phyloP scores from a whole-genome alignment of 192 early-diverging fungal genomes.

The Coemansia sp. region DNA sequence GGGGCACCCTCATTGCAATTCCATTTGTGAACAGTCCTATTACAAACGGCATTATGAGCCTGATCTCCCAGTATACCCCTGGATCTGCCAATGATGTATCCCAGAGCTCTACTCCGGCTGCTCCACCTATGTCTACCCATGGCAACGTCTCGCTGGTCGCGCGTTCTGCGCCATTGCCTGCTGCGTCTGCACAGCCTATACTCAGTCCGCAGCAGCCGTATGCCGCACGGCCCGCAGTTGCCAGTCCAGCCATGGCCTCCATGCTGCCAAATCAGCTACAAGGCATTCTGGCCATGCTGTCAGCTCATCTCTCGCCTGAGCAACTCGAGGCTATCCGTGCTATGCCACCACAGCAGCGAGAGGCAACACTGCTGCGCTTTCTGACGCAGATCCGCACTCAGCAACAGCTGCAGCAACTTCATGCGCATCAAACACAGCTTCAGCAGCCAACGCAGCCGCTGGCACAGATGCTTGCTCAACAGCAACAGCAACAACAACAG shows the following conservation, averaged over 20 bases:
- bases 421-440: slow-evolving; percentile 19
- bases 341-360: slow-evolving; percentile 23
- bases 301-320: slow-evolving; percentile 13
- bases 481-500: slow-evolving; percentile 24
- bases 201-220: slow-evolving; percentile 41
- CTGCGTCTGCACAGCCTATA: slow-evolving; percentile 23
- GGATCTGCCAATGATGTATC: not conserved
- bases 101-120: slow-evolving; percentile 21
- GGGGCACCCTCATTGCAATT: slow-evolving; percentile 24
- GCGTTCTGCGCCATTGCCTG: slow-evolving; percentile 3
- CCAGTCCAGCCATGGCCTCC: slow-evolving; percentile 24
- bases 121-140: slow-evolving; percentile 15
- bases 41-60: slow-evolving; percentile 8
- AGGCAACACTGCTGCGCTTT: slow-evolving; percentile 3
- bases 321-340: slow-evolving; percentile 19
- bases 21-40: slow-evolving; percentile 32
- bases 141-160: not conserved
- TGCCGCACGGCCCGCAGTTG: slow-evolving; percentile 21
- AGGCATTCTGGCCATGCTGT: slow-evolving; percentile 1
- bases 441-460: slow-evolving; percentile 22
- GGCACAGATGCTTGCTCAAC: slow-evolving; percentile 15
- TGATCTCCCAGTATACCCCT: slow-evolving; percentile 9
- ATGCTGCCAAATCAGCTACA: slow-evolving; percentile 13
- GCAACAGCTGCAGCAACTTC: slow-evolving; percentile 16
- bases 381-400: slow-evolving; percentile 3